Base-by-base conservation (phyloP, 441 rosid species). In the Populus hybrid region DNA sequence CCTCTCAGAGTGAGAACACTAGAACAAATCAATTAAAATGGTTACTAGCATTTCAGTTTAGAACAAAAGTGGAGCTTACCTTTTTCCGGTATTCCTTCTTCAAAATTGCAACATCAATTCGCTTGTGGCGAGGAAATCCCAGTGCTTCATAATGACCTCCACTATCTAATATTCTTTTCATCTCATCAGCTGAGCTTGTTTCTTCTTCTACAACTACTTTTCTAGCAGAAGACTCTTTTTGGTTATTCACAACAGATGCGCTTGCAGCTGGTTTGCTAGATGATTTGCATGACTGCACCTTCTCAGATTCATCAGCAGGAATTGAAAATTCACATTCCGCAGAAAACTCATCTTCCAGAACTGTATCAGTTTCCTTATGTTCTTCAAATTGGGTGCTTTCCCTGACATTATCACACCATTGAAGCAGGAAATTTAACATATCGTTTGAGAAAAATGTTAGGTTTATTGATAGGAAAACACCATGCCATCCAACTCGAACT, bases 401-500 rank as follows among this genome's bases (percentile, higher is more conserved):
- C 70, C 89, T 89, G 74, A 85, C 76, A 83, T 92, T 90, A 83
- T 97, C 99, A 84, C 92, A 91, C 89, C 90, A 88, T 77, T 86
- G 94, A 76, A 94, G 91, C 84, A 94, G 86, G 77, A 89, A 87
- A 61, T 90, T 89, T n/a, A 93, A 85, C 18, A 87, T 64, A 80
- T 97, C 99, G 75, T 93, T 91, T 21, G 99, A 94, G 75, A 94
- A 80, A 88, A 94, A 97, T 11, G 99, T 92, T 78, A 97, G 94
- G 87, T 93, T 93, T 82, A 89, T 84, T 34, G 98, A 90, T 64
- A 97, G 92, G 53, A 92, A 84, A 71, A 94, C 89, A 73, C 99
- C 99, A 81, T 82, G 87, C 99, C 99, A 97, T 81, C 99, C 99
- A 84, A 90, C 95, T 77, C 91, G 90, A 83, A 87, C 94, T 93